These are phyloP conservation scores for Laetiporus sulphureus DNA, from an alignment of 1,284 basidiomycete species.

Conservation along the genomic window DNA sequence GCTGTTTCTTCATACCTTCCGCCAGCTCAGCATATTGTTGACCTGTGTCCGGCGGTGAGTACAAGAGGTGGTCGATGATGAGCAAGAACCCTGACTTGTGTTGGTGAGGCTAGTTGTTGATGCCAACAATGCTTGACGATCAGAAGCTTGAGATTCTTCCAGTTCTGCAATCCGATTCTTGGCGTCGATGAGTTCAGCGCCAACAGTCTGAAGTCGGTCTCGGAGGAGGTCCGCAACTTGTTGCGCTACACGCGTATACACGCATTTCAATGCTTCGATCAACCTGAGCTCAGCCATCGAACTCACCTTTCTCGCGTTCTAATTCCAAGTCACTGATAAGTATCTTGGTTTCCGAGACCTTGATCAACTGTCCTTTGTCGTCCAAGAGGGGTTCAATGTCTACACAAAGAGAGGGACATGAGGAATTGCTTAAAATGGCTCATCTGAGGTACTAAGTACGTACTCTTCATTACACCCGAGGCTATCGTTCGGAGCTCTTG, in stretches of 20 bases:
- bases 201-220: conserved; percentile 27
- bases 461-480: conserved; percentile 19
- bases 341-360: conserved; percentile 15
- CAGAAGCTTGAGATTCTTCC: conserved; percentile 19
- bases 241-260: conserved; percentile 18
- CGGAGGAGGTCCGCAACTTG: conserved; percentile 31
- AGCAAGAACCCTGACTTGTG: conserved; percentile 15
- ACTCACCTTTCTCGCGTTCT: conserved; percentile 24
- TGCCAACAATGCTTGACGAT: conserved; percentile 18
- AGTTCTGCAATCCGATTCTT: conserved; percentile 23
- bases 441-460: background rate
- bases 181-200: conserved; percentile 28
- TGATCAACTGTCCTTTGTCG: conserved; percentile 18
- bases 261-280: background rate
- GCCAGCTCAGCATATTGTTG: conserved; percentile 15
- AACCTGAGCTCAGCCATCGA: background rate
- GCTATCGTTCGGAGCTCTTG: conserved; percentile 22
- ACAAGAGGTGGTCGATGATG: background rate
- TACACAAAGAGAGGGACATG: conserved; percentile 6
- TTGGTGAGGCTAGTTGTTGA: conserved; percentile 15
- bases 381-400: conserved; percentile 24
- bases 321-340: conserved; percentile 21
- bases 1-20: conserved; percentile 14
- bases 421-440: background rate
- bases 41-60: conserved; percentile 5